A percentile compares a stretch with the other conserved stretches of the same genome.
Conservation (phyloP, 2,329 filamentous ascomycete genomes). For the Penicillium sp. region DNA sequence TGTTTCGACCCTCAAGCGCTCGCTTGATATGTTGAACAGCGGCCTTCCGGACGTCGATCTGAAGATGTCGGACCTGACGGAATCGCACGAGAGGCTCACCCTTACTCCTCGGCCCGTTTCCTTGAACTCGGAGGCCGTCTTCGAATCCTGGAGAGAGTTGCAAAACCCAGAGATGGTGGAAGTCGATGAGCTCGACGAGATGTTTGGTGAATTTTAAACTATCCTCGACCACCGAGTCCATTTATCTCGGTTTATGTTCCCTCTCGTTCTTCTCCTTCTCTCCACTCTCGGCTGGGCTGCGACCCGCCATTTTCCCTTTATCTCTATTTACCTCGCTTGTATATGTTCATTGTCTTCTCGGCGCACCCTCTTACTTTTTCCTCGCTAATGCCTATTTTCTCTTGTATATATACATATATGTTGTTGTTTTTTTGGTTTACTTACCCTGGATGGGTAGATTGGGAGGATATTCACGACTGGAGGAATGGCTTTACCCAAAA, state of each 20-base stretch:
- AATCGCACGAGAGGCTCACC: slow-evolving; percentile 46
- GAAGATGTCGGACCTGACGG: slow-evolving; percentile 34
- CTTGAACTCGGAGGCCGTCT: slow-evolving; percentile 38
- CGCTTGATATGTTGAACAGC: slow-evolving; percentile 40
- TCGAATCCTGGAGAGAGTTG: slow-evolving; percentile 58
- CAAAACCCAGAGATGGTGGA: slow-evolving; percentile 83
- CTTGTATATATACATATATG: slow-evolving; percentile 25
- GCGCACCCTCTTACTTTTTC: slow-evolving; percentile 8
- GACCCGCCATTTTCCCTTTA: slow-evolving; percentile 12
- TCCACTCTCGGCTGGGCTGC: slow-evolving; percentile 17
- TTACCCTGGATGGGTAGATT: slow-evolving; percentile 23
- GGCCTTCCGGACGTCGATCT: slow-evolving; percentile 34
- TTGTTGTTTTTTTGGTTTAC: slow-evolving; percentile 3
- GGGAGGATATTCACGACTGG: slow-evolving; percentile 8
- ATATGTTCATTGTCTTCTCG: slow-evolving; percentile 17
- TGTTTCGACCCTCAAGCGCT: slow-evolving; percentile 36
- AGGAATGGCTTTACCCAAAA: slow-evolving; percentile 12
- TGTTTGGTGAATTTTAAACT: slow-evolving; percentile 70
- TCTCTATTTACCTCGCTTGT: slow-evolving; percentile 13
- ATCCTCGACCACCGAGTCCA: not conserved
- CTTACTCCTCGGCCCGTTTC: slow-evolving; percentile 24
- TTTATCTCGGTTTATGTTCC: not conserved
- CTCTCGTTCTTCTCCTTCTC: slow-evolving; percentile 7
- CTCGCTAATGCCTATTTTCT: slow-evolving; percentile 16
- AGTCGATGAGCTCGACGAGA: slow-evolving; percentile 85